Evolutionary conservation across 345 rosid genomes (phyloP).

Genomic region (Excoecaria agallocha): DNA sequence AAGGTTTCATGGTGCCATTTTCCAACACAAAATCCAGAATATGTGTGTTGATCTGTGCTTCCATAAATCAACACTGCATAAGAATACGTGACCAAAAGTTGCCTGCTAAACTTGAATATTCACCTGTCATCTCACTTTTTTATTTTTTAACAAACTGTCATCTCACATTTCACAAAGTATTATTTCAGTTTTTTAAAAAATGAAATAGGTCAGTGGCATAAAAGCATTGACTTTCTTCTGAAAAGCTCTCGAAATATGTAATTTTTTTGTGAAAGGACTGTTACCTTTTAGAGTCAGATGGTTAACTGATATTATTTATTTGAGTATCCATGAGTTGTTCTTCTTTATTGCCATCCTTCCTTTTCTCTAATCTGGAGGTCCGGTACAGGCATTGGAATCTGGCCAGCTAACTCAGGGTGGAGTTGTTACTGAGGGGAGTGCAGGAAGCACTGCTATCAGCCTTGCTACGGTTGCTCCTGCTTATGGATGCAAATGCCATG

Average conservation of each 20-base stretch:
- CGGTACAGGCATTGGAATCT: slow-evolving; percentile 68
- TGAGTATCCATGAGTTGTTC: not conserved
- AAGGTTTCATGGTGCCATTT: not conserved
- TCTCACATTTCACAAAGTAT: not conserved
- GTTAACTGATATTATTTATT: not conserved
- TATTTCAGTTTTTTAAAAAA: not conserved
- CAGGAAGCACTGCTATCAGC: slow-evolving; percentile 98
- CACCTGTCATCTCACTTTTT: not conserved
- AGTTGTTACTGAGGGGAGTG: slow-evolving; percentile 88
- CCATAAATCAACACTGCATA: not conserved
- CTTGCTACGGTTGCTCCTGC: slow-evolving; percentile 91
- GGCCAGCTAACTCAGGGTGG: slow-evolving; percentile 69
- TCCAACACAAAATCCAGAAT: slow-evolving; percentile 5
- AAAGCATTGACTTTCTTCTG: not conserved
- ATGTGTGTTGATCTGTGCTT: not conserved
- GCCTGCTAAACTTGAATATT: not conserved
- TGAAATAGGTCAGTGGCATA: not conserved
- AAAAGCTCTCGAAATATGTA: not conserved
- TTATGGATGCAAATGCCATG: slow-evolving; percentile 89
- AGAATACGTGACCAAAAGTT: not conserved
- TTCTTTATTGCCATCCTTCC: not conserved
- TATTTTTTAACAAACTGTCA: not conserved
- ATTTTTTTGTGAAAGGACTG: not conserved
- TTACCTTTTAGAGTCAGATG: not conserved
- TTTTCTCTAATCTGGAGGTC: not conserved